Base-by-base conservation (phyloP, 1,284 basidiomycete genomes). In the Farysia itapuensis region DNA sequence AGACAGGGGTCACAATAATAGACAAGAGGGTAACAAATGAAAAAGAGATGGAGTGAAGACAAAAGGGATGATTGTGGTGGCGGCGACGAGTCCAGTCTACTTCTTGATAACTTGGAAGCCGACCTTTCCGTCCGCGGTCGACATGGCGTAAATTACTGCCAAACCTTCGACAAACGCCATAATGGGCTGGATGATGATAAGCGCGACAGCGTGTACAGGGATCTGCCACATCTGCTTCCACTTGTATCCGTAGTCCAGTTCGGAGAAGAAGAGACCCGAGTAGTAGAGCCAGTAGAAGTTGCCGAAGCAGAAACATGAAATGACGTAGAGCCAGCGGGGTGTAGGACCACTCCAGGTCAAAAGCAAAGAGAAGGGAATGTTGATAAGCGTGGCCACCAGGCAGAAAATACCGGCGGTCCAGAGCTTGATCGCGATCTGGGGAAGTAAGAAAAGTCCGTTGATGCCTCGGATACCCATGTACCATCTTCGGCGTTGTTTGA, bases 401-500 rank as follows among this genome's bases (percentile, higher is more conserved):
- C 77, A 78, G 43, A 79, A 78, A 36, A 79, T 77, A 50, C 78
- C 78, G 37, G 78, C 77, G 5, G 75, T 77, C 77, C 77, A 79
- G 15, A 79, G 45, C 64, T 79, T 79, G 71, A 78, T 77, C 32
- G 78, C 78, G 24, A 79, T 66, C 61, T 78, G 67, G 4, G 78
- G 78, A 14, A 79, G 58, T 42, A 74, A 72, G 67, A 78, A 78
- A 20, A 77, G 60, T 16, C 69, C 69, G 51, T 75, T 67, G 53
- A 76, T 74, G 33, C 69, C 64, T 18, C 70, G 67, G 39, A 77
- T 77, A 47, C 77, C 75, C 74, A 78, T 78, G 64, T 78, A 78
- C 78, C 78, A 79, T 51, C 78, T 69, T 38, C 78, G 67, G 67
- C 78, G 76, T 56, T 79, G 78, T 70, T 79, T 79, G 61, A 79